Percentiles rank a stretch among this genome's conserved stretches.
These are phyloP conservation scores for Fusarium sororula DNA, from an alignment of 2,329 filamentous ascomycete genomes.

Conservation along the genomic window DNA sequence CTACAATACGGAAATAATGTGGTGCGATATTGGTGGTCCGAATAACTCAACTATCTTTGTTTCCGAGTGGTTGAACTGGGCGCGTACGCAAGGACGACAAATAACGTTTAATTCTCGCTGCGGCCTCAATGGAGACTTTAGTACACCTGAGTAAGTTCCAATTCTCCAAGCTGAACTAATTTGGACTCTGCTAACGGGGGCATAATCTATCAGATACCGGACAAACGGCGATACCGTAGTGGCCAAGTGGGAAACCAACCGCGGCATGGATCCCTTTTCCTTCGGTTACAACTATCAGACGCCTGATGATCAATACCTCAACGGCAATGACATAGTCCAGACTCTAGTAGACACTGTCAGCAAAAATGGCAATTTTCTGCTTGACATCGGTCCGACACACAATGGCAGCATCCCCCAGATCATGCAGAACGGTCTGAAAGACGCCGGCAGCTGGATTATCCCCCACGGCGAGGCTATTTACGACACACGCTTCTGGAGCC, in stretches of 20 bases:
- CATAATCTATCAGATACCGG: background rate
- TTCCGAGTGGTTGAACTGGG: background rate
- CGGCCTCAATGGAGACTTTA: background rate
- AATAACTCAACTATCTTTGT: background rate
- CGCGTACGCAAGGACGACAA: background rate
- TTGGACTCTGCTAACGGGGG: rapidly evolving
- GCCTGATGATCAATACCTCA: background rate
- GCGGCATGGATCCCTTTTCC: background rate
- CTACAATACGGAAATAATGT: background rate
- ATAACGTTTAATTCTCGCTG: background rate
- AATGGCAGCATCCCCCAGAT: background rate
- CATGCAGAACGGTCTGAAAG: background rate
- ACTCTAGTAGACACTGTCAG: background rate
- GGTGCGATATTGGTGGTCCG: background rate
- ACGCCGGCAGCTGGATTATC: background rate
- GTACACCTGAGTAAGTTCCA: background rate
- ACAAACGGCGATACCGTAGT: background rate
- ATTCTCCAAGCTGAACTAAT: background rate
- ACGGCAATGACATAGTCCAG: background rate
- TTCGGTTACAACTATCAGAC: background rate
- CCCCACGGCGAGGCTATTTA: background rate
- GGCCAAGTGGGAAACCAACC: background rate
- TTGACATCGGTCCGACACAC: background rate
- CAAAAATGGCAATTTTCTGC: background rate
- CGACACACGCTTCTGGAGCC: background rate